Evolutionary conservation across 768 basidiomycete species (phyloP), one percentile per base, ranked within the genome.

Genomic region (Suillus bovinus): DNA sequence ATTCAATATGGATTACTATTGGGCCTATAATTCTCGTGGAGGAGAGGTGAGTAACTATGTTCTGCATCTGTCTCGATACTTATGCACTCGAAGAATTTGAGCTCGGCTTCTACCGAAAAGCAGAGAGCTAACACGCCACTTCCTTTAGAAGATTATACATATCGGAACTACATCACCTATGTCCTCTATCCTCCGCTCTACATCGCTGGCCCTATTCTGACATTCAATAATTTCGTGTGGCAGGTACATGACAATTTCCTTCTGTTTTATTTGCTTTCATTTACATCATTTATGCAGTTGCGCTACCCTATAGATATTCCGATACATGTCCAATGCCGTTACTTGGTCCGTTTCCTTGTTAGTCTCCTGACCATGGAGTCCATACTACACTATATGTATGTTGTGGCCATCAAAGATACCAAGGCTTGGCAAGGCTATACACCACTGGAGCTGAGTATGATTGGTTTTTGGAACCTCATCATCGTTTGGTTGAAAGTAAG

Each of bases 391-490:
- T 93, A 84, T 73, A 97, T 98, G 91, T 95, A 97, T 69, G 90
- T 97, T 33, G 94, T 96, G 22, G 96, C 96, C 3, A 96, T 98
- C 78, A 98, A 98, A 74, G 93, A 96, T 66, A 79, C 82, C 0
- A 85, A 84, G 53, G 91, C 91, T 2, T 98, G 96, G 96, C 66
- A 71, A 5, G 91, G 90, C 5, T 84, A 89, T 68, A 84, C 86
- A 0, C 89, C 94, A 0, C 84, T 88, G 9, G 83, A 98, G 71
- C 82, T 99, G 22, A 86, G 87, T 68, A 91, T 97, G 90, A 86
- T 98, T 52, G 95, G 96, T 0, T 96, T 97, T 70, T 99, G 96
- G 96, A 98, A 96, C 71, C 81, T 99, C 53, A 90, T 96, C 31
- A 80, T 98, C 36, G 92, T 98, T 1, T 99, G 96, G 97, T 79